Evolutionary conservation across 345 rosid species (phyloP).

Genomic region (Eucalyptus curtisii): DNA sequence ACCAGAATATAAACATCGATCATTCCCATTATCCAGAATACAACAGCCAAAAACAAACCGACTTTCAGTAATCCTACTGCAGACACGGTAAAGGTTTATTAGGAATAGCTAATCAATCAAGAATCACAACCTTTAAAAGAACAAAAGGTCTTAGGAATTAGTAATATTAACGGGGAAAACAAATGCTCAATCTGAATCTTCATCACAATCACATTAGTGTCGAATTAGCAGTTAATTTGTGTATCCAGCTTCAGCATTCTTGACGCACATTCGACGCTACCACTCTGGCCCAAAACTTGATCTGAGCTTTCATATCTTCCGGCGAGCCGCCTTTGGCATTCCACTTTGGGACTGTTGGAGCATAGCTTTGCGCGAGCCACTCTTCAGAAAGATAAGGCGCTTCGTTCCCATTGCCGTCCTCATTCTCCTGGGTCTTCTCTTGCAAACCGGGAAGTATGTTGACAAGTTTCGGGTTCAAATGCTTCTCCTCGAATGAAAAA

Average conservation of each 20-base stretch:
- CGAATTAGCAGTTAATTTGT: neutral
- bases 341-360: neutral
- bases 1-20: neutral
- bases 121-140: neutral
- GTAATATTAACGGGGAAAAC: neutral
- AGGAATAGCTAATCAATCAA: neutral
- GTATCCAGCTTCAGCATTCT: neutral
- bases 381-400: neutral
- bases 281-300: constrained; percentile 7
- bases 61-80: neutral
- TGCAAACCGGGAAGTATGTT: neutral
- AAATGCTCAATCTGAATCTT: neutral
- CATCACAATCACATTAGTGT: neutral
- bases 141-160: neutral
- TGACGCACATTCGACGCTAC: neutral
- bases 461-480: neutral
- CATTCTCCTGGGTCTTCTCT: neutral
- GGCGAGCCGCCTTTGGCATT: neutral
- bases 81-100: neutral
- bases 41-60: neutral
- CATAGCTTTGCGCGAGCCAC: neutral
- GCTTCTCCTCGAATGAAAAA: neutral
- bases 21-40: neutral
- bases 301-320: neutral
- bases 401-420: neutral